phyloP scores from a whole-genome alignment of 2,329 filamentous ascomycete genomes.

The Colletotrichum tropicale region DNA sequence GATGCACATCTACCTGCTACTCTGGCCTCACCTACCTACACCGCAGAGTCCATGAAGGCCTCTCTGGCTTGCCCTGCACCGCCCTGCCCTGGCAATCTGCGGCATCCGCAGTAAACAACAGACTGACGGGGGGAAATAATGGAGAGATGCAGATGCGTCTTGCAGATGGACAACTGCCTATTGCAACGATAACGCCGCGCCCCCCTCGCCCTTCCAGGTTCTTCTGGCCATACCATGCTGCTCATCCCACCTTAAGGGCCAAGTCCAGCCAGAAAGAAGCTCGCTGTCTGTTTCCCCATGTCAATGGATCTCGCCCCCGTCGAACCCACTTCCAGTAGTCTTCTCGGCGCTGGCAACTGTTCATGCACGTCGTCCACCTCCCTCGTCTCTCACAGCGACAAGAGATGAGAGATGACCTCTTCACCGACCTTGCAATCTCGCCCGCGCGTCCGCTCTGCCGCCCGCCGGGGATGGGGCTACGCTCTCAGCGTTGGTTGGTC shows the following conservation, averaged over 20 bases:
- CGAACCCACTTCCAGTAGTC: constrained; percentile 7
- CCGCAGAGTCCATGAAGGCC: background rate
- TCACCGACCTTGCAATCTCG: constrained; percentile 23
- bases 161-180: background rate
- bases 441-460: constrained; percentile 3
- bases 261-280: background rate
- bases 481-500: background rate
- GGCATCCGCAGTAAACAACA: background rate
- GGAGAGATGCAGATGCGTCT: background rate
- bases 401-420: constrained; percentile 8
- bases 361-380: constrained; percentile 22
- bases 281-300: background rate
- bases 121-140: background rate
- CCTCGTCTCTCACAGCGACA: constrained; percentile 1
- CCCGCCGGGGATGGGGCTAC: background rate
- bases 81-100: constrained; percentile 19
- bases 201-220: background rate
- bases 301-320: constrained; percentile 14
- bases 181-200: constrained; percentile 3
- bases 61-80: constrained; percentile 6
- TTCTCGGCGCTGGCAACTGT: constrained; percentile 19
- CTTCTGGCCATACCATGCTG: background rate
- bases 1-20: background rate
- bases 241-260: background rate
- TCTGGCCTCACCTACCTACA: constrained; percentile 7